A percentile compares a stretch with the other conserved stretches of the same genome.
Conservation (phyloP, 2,329 filamentous ascomycete genomes). For the Aquanectria penicillioides region DNA sequence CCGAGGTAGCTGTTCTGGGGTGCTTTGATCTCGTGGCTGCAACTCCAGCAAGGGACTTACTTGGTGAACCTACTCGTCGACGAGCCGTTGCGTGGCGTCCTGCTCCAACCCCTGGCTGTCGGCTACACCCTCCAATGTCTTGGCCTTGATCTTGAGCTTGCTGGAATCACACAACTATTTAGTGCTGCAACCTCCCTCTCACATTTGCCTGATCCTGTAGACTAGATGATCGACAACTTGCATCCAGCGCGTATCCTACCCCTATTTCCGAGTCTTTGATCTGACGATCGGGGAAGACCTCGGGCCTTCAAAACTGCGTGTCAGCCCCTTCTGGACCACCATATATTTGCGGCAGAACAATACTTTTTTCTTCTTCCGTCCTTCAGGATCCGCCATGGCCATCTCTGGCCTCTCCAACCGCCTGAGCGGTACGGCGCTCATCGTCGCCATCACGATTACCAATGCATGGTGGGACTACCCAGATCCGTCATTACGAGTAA, state of each 20-base stretch:
- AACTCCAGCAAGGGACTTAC: background rate
- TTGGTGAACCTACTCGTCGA: background rate
- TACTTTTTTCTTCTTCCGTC: no score
- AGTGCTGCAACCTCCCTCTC: slow-evolving; percentile 15
- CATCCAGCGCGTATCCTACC: background rate
- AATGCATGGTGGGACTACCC: slow-evolving; percentile 36
- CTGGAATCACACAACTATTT: slow-evolving; percentile 11
- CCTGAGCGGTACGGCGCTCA: slow-evolving; percentile 36
- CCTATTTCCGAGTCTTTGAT: background rate
- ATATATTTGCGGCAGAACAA: no score
- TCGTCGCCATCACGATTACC: slow-evolving; percentile 37
- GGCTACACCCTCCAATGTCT: background rate
- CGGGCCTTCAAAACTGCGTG: background rate
- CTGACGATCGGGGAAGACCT: background rate
- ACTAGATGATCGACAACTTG: slow-evolving; percentile 16
- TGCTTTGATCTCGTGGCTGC: slow-evolving; percentile 4
- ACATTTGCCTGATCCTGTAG: no score
- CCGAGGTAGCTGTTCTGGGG: background rate
- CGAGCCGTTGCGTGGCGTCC: background rate
- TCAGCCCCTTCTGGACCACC: no score
- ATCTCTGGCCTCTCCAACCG: slow-evolving; percentile 20
- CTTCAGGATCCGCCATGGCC: slow-evolving; percentile 6
- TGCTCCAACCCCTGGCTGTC: background rate
- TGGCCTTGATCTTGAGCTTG: background rate
- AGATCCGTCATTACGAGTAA: background rate